Evolutionary conservation across 1,284 basidiomycete genomes (phyloP), one percentile per base, ranked within the genome.

Genomic region (Moniliella sp.): DNA sequence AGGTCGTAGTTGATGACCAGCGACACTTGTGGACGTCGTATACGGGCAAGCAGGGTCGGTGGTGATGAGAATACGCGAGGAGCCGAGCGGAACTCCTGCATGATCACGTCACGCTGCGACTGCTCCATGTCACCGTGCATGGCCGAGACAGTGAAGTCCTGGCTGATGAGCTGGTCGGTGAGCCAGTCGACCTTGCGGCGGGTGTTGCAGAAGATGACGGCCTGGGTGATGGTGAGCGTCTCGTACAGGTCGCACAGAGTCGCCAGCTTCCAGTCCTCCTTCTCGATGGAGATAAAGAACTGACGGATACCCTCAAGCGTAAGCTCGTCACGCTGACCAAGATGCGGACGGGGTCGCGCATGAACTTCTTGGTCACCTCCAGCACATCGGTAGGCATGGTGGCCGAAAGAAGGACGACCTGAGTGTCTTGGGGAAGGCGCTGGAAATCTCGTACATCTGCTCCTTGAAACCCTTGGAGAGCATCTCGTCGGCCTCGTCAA

Each of bases 241-340:
- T 99, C 91, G 66, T 97, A 99, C 25, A 64, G 43, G 64, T 97
- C 91, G 63, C 84, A 94, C 13, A 99, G 69, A 0, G 88, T 97
- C 65, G 97, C 91, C 53, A 94, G 88, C 62, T 99, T 99, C 88
- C 88, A 97, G 56, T 99, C 91, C 64, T 97, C 91, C 68, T 94
- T 94, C 66, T 99, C 91, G 36, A 97, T 88, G 17, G 88, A 88
- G 28, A 99, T 84, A 65, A 93, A 97, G 70, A 99, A 99, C 61
- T 99, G 91, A 63, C 94, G 94, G 69, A 99, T 99, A 15, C 91
- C 88, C 97, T n/a, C 91, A 34, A 99, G 70, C 30, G 91, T 97
- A 68, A 99, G 71, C 65, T 99, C 91, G 62, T 99, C 91, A 75
- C 88, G 84, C 69, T 94, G 63, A 97, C 91, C 42, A 97, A 76